These are phyloP conservation scores for Beauveria scarabaeidicola DNA, from an alignment of 2,329 filamentous ascomycete species.

Conservation along the genomic window DNA sequence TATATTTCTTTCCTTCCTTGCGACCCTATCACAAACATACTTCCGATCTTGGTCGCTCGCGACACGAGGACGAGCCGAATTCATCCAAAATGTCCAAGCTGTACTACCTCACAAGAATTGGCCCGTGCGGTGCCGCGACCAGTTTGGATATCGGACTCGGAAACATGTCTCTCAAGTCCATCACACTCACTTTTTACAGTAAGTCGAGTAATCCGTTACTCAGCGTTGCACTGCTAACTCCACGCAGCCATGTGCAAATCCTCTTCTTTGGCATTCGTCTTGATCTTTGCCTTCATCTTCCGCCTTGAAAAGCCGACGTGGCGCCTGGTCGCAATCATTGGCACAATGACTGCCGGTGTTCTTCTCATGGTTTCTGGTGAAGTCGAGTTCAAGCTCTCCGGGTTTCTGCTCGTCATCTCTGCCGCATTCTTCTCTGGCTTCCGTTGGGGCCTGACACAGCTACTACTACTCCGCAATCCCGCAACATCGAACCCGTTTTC, in stretches of 20 bases:
- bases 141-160: conserved; percentile 93
- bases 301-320: conserved; percentile 80
- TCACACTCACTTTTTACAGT: conserved; percentile 94
- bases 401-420: conserved; percentile 86
- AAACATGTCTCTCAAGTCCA: conserved; percentile 93
- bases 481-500: conserved; percentile 95
- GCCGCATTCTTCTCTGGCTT: conserved; percentile 95
- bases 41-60: conserved; percentile 41
- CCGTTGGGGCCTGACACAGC: conserved; percentile 97
- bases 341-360: conserved; percentile 84
- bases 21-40: conserved; percentile 52
- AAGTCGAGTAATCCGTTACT: conserved; percentile 24
- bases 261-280: conserved; percentile 87
- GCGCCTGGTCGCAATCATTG: conserved; percentile 78
- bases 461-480: conserved; percentile 84
- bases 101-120: conserved; percentile 88
- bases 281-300: conserved; percentile 91
- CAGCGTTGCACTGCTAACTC: conserved; percentile 17
- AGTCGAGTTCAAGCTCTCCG: conserved; percentile 75
- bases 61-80: conserved; percentile 46
- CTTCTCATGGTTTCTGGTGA: conserved; percentile 98
- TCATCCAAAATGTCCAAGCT: conserved; percentile 68
- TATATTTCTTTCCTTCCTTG: conserved; percentile 75
- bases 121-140: conserved; percentile 85
- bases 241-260: conserved; percentile 89